phyloP scores from a whole-genome alignment of 106 monocot species.

The Platanthera guangdongensis region DNA sequence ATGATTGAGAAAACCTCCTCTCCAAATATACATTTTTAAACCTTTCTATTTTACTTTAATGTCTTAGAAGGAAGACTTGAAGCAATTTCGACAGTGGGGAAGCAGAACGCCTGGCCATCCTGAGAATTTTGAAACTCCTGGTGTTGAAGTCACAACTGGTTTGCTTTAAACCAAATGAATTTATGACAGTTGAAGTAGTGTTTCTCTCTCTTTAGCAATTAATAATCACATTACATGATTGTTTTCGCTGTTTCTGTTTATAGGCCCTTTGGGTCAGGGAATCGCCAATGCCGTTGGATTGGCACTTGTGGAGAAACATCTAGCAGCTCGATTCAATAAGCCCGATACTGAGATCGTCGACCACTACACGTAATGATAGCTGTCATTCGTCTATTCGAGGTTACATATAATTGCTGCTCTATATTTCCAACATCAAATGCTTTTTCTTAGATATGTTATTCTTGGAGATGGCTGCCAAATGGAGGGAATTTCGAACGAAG shows the following conservation, averaged over 20 bases:
- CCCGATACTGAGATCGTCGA: conserved; percentile 68
- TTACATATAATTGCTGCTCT: not conserved
- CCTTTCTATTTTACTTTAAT: not conserved
- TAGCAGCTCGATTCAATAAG: conserved; percentile 76
- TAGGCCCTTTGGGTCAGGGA: conserved; percentile 74
- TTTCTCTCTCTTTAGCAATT: not conserved
- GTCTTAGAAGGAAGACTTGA: conserved; percentile 73
- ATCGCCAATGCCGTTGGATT: conserved; percentile 68
- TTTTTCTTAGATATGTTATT: conserved; percentile 41
- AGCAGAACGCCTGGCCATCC: conserved; percentile 94
- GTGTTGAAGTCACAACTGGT: conserved; percentile 96
- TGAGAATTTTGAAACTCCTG: conserved; percentile 93
- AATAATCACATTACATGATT: not conserved
- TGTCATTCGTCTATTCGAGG: not conserved
- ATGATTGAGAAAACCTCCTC: too few species aligned
- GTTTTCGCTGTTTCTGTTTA: not conserved
- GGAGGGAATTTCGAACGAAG: conserved; percentile 84
- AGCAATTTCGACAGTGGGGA: conserved; percentile 83
- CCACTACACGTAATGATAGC: conserved; percentile 51
- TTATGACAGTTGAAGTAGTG: not conserved
- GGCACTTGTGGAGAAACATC: conserved; percentile 59
- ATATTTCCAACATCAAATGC: not conserved
- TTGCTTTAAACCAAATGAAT: conserved; percentile 12
- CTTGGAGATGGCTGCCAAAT: conserved; percentile 71
- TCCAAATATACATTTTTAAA: too few species aligned